phyloP scores from a whole-genome alignment of 257 asterid species.

The Solanum clarkiae region DNA sequence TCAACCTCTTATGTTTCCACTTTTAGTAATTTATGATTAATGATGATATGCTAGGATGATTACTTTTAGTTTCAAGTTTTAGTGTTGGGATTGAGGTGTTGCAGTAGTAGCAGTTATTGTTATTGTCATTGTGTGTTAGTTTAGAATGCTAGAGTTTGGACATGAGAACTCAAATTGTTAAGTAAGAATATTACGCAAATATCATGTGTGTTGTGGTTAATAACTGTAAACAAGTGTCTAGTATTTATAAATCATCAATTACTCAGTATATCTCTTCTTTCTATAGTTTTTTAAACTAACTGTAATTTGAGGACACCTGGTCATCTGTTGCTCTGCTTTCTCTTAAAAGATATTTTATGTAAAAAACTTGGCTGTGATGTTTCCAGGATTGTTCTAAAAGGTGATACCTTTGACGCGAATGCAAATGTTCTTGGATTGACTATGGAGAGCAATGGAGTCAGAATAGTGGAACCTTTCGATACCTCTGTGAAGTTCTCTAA shows the following conservation, averaged over 20 bases:
- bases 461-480: slow-evolving; percentile 93
- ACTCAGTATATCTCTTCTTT: background rate
- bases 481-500: slow-evolving; percentile 50
- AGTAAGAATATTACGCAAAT: background rate
- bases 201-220: background rate
- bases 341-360: background rate
- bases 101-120: background rate
- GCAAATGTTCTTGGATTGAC: slow-evolving; percentile 72
- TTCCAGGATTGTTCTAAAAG: slow-evolving; percentile 77
- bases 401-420: slow-evolving; percentile 50
- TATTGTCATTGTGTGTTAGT: background rate
- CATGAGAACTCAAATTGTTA: background rate
- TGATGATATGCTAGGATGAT: too few species aligned
- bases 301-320: background rate
- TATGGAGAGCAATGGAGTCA: slow-evolving; percentile 94
- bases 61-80: background rate
- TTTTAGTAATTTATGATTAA: too few species aligned
- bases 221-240: background rate
- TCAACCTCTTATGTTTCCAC: too few species aligned
- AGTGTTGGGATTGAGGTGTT: background rate
- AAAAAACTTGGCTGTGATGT: slow-evolving; percentile 4
- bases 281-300: background rate
- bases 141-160: background rate
- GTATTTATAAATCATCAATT: background rate
- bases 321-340: background rate